A percentile compares a stretch with the other conserved stretches of the same genome.
Conservation (phyloP, 2,329 filamentous ascomycete genomes). For the Aureobasidium leucospermi region DNA sequence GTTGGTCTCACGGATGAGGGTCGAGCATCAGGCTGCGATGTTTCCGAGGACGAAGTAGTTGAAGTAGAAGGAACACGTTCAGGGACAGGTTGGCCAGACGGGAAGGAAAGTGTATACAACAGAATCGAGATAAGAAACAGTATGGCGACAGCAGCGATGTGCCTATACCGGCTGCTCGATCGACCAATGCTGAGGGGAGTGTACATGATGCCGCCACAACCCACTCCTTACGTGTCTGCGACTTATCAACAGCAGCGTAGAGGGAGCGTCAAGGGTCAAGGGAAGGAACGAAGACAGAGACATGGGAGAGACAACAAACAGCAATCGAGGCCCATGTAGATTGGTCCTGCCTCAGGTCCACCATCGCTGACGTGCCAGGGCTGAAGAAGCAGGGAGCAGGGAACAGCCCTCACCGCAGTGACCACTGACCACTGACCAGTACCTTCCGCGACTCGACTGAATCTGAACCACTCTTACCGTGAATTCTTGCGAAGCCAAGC, state of each 20-base stretch:
- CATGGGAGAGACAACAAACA: not conserved
- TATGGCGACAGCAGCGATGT: not conserved
- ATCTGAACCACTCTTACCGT: not conserved
- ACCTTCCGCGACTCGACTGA: not conserved
- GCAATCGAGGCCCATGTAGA: not conserved
- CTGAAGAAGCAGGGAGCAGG: not conserved
- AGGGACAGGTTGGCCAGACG: not conserved
- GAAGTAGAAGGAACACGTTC: not conserved
- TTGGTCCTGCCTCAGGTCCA: not conserved
- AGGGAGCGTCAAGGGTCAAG: not conserved
- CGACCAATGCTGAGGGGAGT: not conserved
- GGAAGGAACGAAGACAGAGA: not conserved
- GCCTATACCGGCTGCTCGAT: not conserved
- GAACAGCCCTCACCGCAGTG: not conserved
- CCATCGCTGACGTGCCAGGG: slow-evolving; percentile 3
- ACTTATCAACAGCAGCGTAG: not conserved
- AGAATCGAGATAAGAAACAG: slow-evolving; percentile 4
- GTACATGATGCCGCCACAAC: slow-evolving; percentile 9
- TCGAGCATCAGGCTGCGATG: not conserved
- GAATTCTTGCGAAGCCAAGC: slow-evolving; percentile 2
- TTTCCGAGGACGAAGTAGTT: not conserved
- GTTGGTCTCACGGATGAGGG: not conserved
- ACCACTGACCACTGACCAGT: not conserved
- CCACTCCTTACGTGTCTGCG: not conserved
- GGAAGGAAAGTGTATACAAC: slow-evolving; percentile 10